Percentiles rank a stretch among this genome's conserved stretches.
Conservation (phyloP, 768 basidiomycete genomes). For the Multifurca ochricompacta region DNA sequence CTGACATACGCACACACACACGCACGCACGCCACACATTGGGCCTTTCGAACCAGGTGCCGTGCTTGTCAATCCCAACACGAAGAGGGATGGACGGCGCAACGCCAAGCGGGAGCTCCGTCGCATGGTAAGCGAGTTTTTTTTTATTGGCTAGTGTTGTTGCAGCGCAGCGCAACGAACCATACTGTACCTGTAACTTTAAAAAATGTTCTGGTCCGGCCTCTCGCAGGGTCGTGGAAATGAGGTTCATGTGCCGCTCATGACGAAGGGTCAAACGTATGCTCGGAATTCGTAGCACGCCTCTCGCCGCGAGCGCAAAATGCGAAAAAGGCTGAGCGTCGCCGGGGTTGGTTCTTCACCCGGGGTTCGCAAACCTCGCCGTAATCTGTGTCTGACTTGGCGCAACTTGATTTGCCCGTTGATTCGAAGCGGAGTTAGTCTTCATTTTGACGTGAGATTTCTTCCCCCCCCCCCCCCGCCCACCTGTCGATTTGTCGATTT, state of each 20-base stretch:
- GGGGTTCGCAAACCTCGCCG: neutral
- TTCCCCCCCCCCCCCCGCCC: no score
- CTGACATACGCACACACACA: neutral
- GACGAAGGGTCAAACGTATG: constrained; percentile 43
- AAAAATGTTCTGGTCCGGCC: no score
- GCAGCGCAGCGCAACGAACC: no score
- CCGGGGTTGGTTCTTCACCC: neutral
- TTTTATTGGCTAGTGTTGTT: neutral
- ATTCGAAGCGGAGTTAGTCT: no score
- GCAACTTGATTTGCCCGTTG: no score
- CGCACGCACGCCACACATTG: no score
- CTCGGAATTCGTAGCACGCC: constrained; percentile 45
- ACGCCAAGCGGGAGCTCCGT: constrained; percentile 39
- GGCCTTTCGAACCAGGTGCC: no score
- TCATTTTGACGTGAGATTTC: no score
- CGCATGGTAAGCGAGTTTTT: constrained; percentile 34
- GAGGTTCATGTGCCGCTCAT: constrained; percentile 41
- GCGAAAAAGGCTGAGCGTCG: neutral
- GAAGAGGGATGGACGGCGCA: constrained; percentile 35
- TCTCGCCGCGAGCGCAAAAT: constrained; percentile 25
- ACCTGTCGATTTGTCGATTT: no score
- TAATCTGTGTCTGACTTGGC: no score
- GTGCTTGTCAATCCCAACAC: constrained; percentile 47
- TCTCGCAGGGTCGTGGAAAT: constrained; percentile 34
- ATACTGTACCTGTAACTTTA: no score